Percentiles rank a stretch among this genome's conserved stretches.
phyloP scores from a whole-genome alignment of 129 eudicot species.

The Arctium minus region DNA sequence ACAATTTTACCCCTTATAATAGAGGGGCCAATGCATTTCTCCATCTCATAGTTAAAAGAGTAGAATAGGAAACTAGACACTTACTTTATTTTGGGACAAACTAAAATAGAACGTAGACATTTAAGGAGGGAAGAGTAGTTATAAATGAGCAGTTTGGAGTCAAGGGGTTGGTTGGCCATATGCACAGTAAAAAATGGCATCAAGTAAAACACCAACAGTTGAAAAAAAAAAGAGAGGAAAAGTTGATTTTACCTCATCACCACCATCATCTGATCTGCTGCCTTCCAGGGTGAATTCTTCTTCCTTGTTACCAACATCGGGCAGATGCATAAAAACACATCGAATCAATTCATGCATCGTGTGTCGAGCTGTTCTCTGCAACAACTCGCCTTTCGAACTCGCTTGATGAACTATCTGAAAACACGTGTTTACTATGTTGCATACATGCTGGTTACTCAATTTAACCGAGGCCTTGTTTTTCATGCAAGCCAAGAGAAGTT shows the following conservation, averaged over 20 bases:
- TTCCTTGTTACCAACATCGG: constrained; percentile 51
- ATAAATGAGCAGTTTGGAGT: neutral
- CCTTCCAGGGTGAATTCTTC: constrained; percentile 38
- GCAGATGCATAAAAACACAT: constrained; percentile 76
- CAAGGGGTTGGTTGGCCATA: neutral
- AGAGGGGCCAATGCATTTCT: neutral
- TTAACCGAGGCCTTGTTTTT: constrained; percentile 74
- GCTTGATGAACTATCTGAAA: constrained; percentile 95
- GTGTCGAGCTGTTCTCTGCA: constrained; percentile 85
- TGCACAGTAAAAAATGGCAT: neutral
- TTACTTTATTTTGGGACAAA: neutral
- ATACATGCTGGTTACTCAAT: constrained; percentile 91
- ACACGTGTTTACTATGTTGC: constrained; percentile 85
- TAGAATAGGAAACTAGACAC: neutral
- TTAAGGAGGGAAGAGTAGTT: neutral
- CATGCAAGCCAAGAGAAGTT: constrained; percentile 90
- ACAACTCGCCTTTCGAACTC: constrained; percentile 72
- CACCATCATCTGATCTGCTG: constrained; percentile 20
- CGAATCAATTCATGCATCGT: constrained; percentile 88
- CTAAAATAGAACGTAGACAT: neutral
- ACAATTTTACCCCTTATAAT: neutral
- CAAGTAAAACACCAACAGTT: neutral
- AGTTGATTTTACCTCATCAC: constrained; percentile 31
- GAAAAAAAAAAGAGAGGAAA: neutral
- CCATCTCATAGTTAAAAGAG: neutral